Base-by-base conservation (phyloP, 1,139 yeast species). In the Suhomyces terraborum region DNA sequence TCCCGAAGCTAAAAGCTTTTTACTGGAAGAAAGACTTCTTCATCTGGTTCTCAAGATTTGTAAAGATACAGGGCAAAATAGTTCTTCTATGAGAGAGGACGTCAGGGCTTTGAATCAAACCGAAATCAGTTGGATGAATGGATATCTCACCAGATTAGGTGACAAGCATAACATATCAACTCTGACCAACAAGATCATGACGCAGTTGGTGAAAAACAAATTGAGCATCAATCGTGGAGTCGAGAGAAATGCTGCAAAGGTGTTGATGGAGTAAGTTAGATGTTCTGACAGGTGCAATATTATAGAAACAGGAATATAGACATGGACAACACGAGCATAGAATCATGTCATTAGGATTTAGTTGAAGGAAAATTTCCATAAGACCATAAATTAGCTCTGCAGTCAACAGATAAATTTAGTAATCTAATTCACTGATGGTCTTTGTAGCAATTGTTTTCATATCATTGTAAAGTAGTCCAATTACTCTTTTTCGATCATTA, bases 81-180 rank as follows among this genome's bases (percentile, higher is more conserved):
- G 84, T 39, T 81, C 94, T 7, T 87, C 96, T 2, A 93, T 91
- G 98, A 75, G 95, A 53, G 88, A 86, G 50, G 98, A 91, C 54
- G 73, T 85, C 1, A 60, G 78, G 34, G 68, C 74, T 48, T 67
- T 80, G 40, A 73, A 81, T 48, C 71, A 69, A 19, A 84, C 95
- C 0, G 98, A 91, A 57, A 77, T 91, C 22, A 84, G 83, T 45
- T 84, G 77, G 59, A 82, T 91, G 45, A 91, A 88, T 56, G 96
- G 95, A 3, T 82, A 78, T 54, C 69, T 89, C 12, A 77, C 73
- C 5, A 58, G 53, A 10, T 62, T 82, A 43, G 95, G 86, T 0
- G 50, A 56, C 17, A 60, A 64, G 37, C 67, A 70, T 47, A 56
- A 61, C 2, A 49, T 72, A 1, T 52, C 64, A 2, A 69, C 82